Percentiles rank a stretch among this genome's conserved stretches.
phyloP scores from a whole-genome alignment of 2,329 filamentous ascomycete species.

The Leptographium flavum region DNA sequence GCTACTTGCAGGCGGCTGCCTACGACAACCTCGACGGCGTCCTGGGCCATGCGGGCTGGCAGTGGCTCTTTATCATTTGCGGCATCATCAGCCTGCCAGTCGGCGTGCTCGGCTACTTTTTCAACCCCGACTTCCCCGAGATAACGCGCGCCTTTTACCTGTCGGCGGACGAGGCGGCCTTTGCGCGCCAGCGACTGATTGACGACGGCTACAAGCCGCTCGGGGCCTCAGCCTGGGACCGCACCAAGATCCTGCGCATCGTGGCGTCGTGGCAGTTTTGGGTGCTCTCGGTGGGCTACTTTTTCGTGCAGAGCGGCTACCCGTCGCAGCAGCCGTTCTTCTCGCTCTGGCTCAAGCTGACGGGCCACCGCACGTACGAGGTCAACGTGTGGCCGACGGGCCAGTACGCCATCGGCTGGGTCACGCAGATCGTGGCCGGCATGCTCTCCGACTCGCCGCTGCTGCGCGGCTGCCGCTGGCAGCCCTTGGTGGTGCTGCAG shows the following conservation, averaged over 20 bases:
- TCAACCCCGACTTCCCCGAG: constrained; percentile 9
- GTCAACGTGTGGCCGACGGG: constrained; percentile 40
- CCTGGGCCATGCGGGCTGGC: constrained; percentile 15
- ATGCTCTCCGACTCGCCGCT: constrained; percentile 5
- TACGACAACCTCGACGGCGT: constrained; percentile 33
- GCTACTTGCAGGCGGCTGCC: constrained; percentile 29
- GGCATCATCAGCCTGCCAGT: constrained; percentile 11
- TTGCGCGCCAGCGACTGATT: constrained; percentile 3
- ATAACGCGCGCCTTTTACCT: constrained; percentile 6
- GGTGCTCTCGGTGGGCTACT: constrained; percentile 5
- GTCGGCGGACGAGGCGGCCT: not conserved
- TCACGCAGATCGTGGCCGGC: constrained; percentile 4
- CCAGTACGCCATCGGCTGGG: constrained; percentile 4
- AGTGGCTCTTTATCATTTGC: constrained; percentile 28
- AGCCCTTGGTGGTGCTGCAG: constrained; percentile 3
- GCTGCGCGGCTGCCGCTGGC: constrained; percentile 2
- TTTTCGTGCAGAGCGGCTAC: constrained; percentile 6
- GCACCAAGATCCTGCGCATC: constrained; percentile 1
- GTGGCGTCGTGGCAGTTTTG: constrained; percentile 4
- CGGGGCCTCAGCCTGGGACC: constrained; percentile 1
- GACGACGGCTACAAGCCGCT: constrained; percentile 4
- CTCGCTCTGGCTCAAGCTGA: constrained; percentile 27
- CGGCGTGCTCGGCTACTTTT: constrained; percentile 11
- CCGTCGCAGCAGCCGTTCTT: constrained; percentile 35
- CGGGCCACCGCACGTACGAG: constrained; percentile 24